Percentiles rank a stretch among this genome's conserved stretches.
These are phyloP conservation scores for Fimicolochytrium jonesii DNA, from an alignment of 192 early-diverging fungal genomes.

Conservation along the genomic window DNA sequence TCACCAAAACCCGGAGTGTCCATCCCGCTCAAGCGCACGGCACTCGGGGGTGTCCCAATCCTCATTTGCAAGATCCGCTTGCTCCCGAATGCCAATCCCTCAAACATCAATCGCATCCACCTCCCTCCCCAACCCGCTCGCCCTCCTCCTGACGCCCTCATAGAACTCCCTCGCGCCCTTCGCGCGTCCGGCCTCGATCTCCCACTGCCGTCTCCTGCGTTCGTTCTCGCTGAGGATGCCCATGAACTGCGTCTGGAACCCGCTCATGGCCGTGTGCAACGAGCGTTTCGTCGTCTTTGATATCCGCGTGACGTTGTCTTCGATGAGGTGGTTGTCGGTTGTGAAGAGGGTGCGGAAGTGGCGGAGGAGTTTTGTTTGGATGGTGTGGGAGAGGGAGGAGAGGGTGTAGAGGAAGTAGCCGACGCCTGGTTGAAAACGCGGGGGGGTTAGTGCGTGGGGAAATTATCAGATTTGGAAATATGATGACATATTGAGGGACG, in stretches of 20 bases:
- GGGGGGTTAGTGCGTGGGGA: neutral
- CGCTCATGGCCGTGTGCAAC: slow-evolving; percentile 44
- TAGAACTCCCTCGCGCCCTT: neutral
- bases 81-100: too few relatives aligned
- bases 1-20: too few relatives aligned
- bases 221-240: slow-evolving; percentile 35
- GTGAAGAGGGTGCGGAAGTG: slow-evolving; percentile 44
- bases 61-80: too few relatives aligned
- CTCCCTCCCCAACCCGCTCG: neutral
- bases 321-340: slow-evolving; percentile 32
- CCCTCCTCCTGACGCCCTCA: neutral
- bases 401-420: slow-evolving; percentile 50
- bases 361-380: slow-evolving; percentile 38
- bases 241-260: slow-evolving; percentile 53
- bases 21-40: too few relatives aligned
- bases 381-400: slow-evolving; percentile 42
- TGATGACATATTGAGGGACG: neutral
- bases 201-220: neutral
- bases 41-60: too few relatives aligned
- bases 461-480: neutral
- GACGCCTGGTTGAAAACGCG: slow-evolving; percentile 30
- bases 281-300: slow-evolving; percentile 31
- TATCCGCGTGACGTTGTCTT: slow-evolving; percentile 34
- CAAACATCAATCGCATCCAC: slow-evolving; percentile 18
- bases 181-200: neutral